phyloP scores from a whole-genome alignment of 2,329 filamentous ascomycete species.

The Colletotrichum sublineola region DNA sequence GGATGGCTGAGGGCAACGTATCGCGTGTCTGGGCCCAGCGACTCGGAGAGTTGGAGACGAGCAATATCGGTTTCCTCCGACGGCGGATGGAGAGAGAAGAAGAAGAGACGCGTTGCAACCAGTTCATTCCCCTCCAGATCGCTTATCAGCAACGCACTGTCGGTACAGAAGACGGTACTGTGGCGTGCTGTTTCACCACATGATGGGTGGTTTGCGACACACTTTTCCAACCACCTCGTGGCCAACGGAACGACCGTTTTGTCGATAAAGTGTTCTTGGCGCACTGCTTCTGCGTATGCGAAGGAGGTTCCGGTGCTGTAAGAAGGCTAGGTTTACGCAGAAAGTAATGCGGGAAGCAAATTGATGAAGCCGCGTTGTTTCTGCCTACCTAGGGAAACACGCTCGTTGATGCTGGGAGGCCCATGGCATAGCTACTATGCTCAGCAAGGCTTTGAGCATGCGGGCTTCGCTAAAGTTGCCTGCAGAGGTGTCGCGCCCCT shows the following conservation, averaged over 20 bases:
- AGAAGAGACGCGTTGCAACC: slow-evolving; percentile 1
- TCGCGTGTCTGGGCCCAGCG: slow-evolving; percentile 11
- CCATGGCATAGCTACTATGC: neutral
- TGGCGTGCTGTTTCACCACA: slow-evolving; percentile 16
- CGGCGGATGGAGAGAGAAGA: neutral
- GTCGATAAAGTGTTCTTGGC: neutral
- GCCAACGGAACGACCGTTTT: neutral
- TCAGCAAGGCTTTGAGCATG: neutral
- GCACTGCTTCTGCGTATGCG: neutral
- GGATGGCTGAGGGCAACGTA: slow-evolving; percentile 19
- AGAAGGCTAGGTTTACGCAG: neutral
- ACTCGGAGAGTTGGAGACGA: neutral
- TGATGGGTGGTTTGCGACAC: slow-evolving; percentile 7
- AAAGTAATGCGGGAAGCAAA: neutral
- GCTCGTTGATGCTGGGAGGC: neutral
- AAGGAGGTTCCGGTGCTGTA: neutral
- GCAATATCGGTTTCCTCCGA: neutral
- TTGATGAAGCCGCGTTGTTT: neutral
- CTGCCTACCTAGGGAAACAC: neutral
- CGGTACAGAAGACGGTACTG: slow-evolving; percentile 17
- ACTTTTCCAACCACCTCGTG: neutral
- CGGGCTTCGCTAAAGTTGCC: neutral
- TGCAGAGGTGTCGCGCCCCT: neutral
- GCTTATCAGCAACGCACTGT: neutral
- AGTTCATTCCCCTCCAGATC: slow-evolving; percentile 10